Evolutionary conservation across 129 eudicot genomes (phyloP).

Genomic region (Centella asiatica): DNA sequence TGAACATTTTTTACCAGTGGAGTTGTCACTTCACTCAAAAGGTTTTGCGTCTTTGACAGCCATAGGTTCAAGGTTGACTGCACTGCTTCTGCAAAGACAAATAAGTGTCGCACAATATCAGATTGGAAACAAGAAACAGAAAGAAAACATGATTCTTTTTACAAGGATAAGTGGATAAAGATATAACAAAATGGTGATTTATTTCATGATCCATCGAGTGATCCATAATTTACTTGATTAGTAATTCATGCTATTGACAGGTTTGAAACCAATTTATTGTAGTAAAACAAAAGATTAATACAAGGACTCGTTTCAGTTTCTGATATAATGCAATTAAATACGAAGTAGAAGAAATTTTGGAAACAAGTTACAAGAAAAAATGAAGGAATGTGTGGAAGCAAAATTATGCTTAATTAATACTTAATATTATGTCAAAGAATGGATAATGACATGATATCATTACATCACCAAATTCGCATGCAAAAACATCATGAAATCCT

Average conservation of each 20-base stretch:
- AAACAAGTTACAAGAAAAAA: too few species aligned
- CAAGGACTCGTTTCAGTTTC: too few species aligned
- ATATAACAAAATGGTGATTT: not conserved
- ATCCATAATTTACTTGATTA: not conserved
- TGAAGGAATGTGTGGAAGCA: too few species aligned
- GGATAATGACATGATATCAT: too few species aligned
- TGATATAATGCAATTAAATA: too few species aligned
- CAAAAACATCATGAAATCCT: too few species aligned
- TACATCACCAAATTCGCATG: too few species aligned
- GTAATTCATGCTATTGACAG: not conserved
- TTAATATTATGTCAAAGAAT: too few species aligned
- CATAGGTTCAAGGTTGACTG: constrained; percentile 63
- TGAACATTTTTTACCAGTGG: constrained; percentile 63
- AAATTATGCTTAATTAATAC: too few species aligned
- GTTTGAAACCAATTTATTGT: not conserved
- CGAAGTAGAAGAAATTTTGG: too few species aligned
- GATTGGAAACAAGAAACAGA: constrained; percentile 6
- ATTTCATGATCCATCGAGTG: not conserved
- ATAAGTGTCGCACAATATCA: not conserved
- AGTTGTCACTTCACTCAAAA: constrained; percentile 68
- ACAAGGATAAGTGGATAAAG: too few species aligned
- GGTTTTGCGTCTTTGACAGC: constrained; percentile 78
- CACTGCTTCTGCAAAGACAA: constrained; percentile 53
- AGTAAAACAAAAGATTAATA: not conserved
- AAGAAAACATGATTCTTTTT: too few species aligned